Base-by-base conservation (phyloP, 495 filamentous ascomycete species). In the Ramalina peruviana region DNA sequence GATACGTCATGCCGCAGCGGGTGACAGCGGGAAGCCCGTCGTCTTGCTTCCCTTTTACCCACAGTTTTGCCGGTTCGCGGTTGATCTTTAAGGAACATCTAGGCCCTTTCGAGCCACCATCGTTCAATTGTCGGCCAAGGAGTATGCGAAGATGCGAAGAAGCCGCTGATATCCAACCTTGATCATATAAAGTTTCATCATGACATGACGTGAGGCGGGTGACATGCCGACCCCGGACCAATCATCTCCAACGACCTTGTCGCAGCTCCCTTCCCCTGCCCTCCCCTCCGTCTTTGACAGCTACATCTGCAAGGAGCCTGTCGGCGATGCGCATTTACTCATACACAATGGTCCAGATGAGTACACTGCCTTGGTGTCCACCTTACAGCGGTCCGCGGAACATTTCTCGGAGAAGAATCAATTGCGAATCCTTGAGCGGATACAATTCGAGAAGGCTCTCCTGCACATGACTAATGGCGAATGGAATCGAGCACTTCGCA, bases 351-450 rank as follows among this genome's bases (percentile, higher is more conserved):
- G 48, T 5, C 53, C 56, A 6, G 56, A 58, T 37, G 49, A 52
- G 41, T 54, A 57, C 19, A 57, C 57, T 4, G 45, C 46, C 13
- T 50, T 44, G 27, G 33, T 54, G 39, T 53, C 43, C 25, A 73
- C 75, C 10, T 60, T 88, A 30, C 70, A 73, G 51, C 70, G 72
- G 43, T 79, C 86, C 5, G 68, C 79, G 20, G 55, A 61, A 15
- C 80, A 92, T 52, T 94, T 88, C 52, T 60, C 73, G 3, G 73
- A 73, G 42, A 70, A 78, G 10, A 61, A 73, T 7, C 85, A 89
- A 60, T 63, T 59, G 13, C 75, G 88, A 6, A 68, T 78, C 53
- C 78, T 81, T 3, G 80, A 86, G 50, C 78, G 81, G 46, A 50
- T 93, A 17, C 75, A 78, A 27, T 66, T 93, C 9, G 78, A 87